Evolutionary conservation across 108 stramenopile species (phyloP), one percentile per base, ranked within the genome.

Genomic region (Discostella pseudostelligera): DNA sequence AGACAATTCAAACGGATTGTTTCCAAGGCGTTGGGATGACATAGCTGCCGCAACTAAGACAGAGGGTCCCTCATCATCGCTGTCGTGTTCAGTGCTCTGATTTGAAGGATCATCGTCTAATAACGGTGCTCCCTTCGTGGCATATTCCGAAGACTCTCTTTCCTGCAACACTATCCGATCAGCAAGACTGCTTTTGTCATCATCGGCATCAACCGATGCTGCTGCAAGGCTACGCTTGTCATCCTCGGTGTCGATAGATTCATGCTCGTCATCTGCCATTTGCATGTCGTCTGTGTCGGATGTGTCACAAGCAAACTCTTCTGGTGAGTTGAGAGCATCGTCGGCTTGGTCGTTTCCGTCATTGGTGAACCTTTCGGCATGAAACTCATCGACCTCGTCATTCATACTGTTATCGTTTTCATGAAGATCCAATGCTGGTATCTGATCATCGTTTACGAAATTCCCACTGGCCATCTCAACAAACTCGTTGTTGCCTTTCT

Each of bases 241-340:
- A 21, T 78, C 77, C 45, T 78, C 77, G 0, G 77, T 78, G 17
- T 74, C 74, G 39, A 74, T 66, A 8, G 65, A 67, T 64, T 78
- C 74, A 43, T 68, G 77, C 48, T 78, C 77, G 26, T 78, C 77
- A 44, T 78, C 77, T 8, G 77, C 77, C 69, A 70, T 70, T 24
- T 63, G 62, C 65, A 78, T 62, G 40, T 66, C 76, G 20, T 74
- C 74, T 21, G 65, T 65, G 39, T 54, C 51, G 48, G 45, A 16
- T 49, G 28, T 32, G 29, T 50, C 56, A 50, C 48, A 50, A 56
- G 61, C 37, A 19, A 46, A 45, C 9, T 47, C 62, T 43, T 65
- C 62, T 7, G 58, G 65, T 16, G 71, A 64, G 40, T 63, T 56
- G 6, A 24, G 44, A 43, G 37, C 58, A 47, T 61, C 44, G 3